Conservation (phyloP, 495 filamentous ascomycete species). For the Letharia columbiana region DNA sequence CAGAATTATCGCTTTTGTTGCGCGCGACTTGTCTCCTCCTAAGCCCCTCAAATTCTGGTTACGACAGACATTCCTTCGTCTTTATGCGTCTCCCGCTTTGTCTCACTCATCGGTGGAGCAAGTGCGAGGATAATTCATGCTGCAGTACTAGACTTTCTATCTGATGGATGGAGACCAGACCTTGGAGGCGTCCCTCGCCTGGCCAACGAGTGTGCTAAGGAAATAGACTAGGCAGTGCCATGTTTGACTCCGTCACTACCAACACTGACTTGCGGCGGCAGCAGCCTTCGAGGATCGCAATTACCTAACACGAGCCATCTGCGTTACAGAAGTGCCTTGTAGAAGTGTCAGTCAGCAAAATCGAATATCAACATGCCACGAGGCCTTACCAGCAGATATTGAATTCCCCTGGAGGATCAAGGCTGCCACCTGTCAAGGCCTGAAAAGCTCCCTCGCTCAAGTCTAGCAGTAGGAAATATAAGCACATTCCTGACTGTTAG, state of each 20-base stretch:
- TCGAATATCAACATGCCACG: not conserved
- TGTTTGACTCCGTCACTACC: not conserved
- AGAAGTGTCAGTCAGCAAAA: not conserved
- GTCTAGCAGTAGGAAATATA: slow-evolving; percentile 1
- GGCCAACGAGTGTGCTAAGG: not conserved
- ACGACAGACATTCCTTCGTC: too few relatives aligned
- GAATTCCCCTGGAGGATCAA: slow-evolving; percentile 20
- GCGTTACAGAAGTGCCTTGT: slow-evolving; percentile 15
- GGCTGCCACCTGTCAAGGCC: slow-evolving; percentile 20
- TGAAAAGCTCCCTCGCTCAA: slow-evolving; percentile 22
- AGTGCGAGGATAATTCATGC: not conserved
- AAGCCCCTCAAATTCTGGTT: too few relatives aligned
- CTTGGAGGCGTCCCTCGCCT: not conserved
- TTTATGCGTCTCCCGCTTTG: too few relatives aligned
- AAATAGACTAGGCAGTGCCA: not conserved
- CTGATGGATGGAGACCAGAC: not conserved
- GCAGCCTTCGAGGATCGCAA: not conserved
- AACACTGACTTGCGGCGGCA: not conserved
- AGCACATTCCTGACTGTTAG: not conserved
- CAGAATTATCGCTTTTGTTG: too few relatives aligned
- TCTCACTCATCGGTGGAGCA: too few relatives aligned
- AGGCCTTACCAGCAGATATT: slow-evolving; percentile 20
- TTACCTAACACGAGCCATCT: slow-evolving; percentile 9
- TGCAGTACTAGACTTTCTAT: not conserved
- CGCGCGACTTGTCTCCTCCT: too few relatives aligned